Conservation (phyloP, 192 early-diverging fungal genomes). For the Fimicolochytrium jonesii region DNA sequence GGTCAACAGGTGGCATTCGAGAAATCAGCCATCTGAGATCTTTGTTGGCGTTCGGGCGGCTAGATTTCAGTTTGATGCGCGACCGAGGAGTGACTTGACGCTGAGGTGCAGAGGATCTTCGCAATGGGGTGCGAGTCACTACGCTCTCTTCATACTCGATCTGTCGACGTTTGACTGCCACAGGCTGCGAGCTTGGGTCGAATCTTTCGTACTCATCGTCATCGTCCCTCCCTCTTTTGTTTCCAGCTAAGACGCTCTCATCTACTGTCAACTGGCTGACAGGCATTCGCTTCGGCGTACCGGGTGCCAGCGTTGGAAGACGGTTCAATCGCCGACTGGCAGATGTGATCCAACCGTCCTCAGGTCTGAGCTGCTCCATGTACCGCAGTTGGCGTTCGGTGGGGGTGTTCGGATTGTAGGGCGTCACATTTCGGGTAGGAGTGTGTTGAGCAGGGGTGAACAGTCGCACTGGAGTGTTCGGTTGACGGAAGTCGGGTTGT, state of each 20-base stretch:
- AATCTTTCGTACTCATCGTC: not conserved
- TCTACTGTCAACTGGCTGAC: not conserved
- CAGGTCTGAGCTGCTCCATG: conserved; percentile 8
- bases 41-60: conserved; percentile 11
- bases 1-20: conserved; percentile 10
- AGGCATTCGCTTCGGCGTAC: conserved; percentile 1
- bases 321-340: conserved; percentile 9
- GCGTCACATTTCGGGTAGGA: no score
- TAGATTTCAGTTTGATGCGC: conserved; percentile 15
- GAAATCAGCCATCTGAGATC: conserved; percentile 15
- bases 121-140: not conserved
- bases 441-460: no score
- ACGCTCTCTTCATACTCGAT: not conserved
- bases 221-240: conserved; percentile 10
- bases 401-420: no score
- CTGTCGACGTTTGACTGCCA: conserved; percentile 9
- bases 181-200: not conserved
- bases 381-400: not conserved
- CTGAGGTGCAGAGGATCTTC: not conserved
- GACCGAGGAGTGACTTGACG: not conserved
- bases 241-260: conserved; percentile 18
- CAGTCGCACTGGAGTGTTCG: no score
- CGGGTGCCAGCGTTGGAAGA: not conserved
- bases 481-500: no score
- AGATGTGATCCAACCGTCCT: conserved; percentile 17